Evolutionary conservation across 768 basidiomycete species (phyloP).

Genomic region (Leccinum boreale): DNA sequence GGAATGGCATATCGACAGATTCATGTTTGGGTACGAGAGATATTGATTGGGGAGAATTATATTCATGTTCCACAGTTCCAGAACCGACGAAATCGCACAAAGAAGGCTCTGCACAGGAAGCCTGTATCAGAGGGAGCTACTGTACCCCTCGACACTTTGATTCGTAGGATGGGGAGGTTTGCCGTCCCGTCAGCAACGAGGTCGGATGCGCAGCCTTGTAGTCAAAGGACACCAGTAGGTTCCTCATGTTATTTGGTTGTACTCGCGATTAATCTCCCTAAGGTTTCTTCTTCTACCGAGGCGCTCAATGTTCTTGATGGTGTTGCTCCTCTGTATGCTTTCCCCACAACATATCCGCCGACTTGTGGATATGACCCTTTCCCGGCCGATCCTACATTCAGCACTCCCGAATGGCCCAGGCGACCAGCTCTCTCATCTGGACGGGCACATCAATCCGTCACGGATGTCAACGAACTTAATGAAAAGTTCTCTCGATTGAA

Average conservation of each 20-base stretch:
- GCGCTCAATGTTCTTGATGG: conserved; percentile 3
- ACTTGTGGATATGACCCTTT: conserved; percentile 16
- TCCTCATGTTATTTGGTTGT: not conserved
- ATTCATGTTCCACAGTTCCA: not conserved
- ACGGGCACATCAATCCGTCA: not conserved
- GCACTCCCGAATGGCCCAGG: conserved; percentile 7
- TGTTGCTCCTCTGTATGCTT: conserved; percentile 20
- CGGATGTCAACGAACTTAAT: conserved; percentile 1
- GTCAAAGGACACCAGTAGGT: conserved; percentile 6
- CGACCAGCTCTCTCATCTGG: not conserved
- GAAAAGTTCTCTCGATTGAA: conserved; percentile 11
- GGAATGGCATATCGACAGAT: not conserved
- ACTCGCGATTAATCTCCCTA: not conserved
- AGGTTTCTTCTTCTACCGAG: not conserved
- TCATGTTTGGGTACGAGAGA: not conserved
- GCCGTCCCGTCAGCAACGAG: conserved; percentile 18
- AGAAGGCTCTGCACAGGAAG: not conserved
- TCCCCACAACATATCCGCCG: conserved; percentile 22
- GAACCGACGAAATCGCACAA: conserved; percentile 1
- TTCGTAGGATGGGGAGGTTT: conserved; percentile 27
- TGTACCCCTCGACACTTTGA: not conserved
- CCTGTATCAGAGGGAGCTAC: not conserved
- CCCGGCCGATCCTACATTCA: conserved; percentile 2
- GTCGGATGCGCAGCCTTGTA: not conserved
- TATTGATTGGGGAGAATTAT: too few relatives aligned